Evolutionary conservation across 1,284 basidiomycete genomes (phyloP), one percentile per base, ranked within the genome.

Genomic region (Ganoderma resinaceum): DNA sequence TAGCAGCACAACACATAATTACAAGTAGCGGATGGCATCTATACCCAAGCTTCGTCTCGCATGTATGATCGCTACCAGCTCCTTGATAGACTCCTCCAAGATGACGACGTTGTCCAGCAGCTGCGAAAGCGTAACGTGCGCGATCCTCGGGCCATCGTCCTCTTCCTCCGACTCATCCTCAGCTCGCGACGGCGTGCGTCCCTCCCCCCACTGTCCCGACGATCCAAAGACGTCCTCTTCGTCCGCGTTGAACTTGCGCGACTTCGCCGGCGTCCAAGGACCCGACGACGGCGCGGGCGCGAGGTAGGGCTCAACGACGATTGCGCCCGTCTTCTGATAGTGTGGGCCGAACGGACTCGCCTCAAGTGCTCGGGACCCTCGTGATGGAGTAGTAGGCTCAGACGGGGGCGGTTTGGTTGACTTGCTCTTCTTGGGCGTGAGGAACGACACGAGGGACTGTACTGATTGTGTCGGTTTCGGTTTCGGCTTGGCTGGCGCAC

Each of bases 101-200:
- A 99, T 90, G 26, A 99, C 95, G 33, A 97, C 92, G 77, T 99
- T 99, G 79, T 99, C 98, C 75, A 99, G 82, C 67, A 98, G 79
- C 72, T 89, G 90, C 37, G 95, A 96, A 40, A 98, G 83, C 14
- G 93, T 95, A 35, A 95, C 86, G 20, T 79, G 83, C 33, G 80
- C 80, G 14, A 79, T 65, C 60, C 73, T 77, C 70, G 70, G 71
- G 37, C 66, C 70, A 38, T 73, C 68, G 66, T 84, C 85, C 38
- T 78, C 77, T 68, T 82, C 76, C 65, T 79, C 76, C 65, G 82
- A 76, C 64, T 78, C 75, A 53, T 80, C 78, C 2, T 80, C 75
- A 7, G 79, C 78, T 23, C 76, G 75, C 8, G 75, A 63, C 55
- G 73, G 73, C 11, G 71, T 66, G 63, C 72, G 73, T 64, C 78